These are phyloP conservation scores for Magnolia officinalis DNA, from an alignment of 164 flowering plant genomes.

Conservation along the genomic window DNA sequence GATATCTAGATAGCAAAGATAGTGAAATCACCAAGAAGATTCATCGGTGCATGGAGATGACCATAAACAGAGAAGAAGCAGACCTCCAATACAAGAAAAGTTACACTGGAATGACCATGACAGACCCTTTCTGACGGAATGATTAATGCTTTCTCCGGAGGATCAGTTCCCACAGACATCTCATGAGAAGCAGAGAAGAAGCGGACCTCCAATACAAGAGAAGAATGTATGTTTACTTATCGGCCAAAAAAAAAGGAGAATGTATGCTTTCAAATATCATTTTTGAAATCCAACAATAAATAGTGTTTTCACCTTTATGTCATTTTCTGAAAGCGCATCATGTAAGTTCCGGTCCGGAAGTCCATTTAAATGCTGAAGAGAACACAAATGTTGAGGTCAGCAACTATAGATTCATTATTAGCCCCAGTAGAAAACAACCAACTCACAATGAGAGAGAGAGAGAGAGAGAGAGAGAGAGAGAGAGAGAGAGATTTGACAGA, in stretches of 20 bases:
- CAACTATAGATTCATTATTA: not conserved
- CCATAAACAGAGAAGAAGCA: no score
- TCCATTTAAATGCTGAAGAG: constrained; percentile 55
- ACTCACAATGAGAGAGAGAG: not conserved
- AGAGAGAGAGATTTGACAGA: not conserved
- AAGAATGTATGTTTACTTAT: no score
- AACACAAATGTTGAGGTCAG: constrained; percentile 13
- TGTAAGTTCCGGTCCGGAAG: constrained; percentile 67
- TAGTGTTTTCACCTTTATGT: constrained; percentile 59
- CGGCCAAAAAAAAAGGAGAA: not conserved
- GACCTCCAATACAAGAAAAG: no score
- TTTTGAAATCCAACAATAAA: not conserved
- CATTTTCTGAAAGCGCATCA: constrained; percentile 71
- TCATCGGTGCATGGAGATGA: no score
- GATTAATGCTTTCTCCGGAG: no score
- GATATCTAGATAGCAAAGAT: no score
- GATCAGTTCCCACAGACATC: no score
- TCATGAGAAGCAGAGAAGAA: no score
- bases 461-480: not conserved
- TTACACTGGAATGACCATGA: no score
- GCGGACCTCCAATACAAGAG: not conserved
- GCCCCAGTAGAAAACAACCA: no score
- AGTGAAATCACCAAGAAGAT: no score
- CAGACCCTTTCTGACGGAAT: no score
- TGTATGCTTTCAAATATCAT: not conserved